Conservation (phyloP, 83 land plant species). For the Picea mariana region DNA sequence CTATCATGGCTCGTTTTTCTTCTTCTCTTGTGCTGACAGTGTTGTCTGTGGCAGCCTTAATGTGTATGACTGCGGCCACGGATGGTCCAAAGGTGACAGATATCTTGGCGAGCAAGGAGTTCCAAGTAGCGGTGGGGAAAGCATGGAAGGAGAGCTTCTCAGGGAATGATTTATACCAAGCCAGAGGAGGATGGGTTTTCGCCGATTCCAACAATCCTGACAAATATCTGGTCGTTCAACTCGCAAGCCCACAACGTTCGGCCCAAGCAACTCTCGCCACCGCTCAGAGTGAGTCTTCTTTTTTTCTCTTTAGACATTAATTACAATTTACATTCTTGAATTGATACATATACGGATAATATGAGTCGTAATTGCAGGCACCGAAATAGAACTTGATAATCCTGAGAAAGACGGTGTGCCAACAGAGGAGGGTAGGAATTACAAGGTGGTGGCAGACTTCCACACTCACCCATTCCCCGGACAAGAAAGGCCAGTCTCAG, state of each 20-base stretch:
- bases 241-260: not conserved
- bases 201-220: not conserved
- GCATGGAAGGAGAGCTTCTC: not conserved
- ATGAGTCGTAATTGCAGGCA: not conserved
- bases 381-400: not conserved
- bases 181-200: not conserved
- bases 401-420: not conserved
- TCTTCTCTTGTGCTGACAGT: no score
- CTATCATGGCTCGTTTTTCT: no score
- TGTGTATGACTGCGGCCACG: no score
- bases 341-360: no score
- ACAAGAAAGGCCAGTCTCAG: not conserved
- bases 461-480: not conserved
- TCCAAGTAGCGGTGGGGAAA: not conserved
- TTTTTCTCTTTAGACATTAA: no score
- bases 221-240: not conserved
- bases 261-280: no score
- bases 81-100: no score
- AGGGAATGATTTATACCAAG: not conserved
- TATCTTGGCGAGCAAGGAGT: no score
- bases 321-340: no score
- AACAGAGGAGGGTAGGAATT: not conserved
- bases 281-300: no score
- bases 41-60: no score
- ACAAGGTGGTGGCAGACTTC: not conserved